A percentile compares a stretch with the other conserved stretches of the same genome.
Conservation (phyloP, 2,329 filamentous ascomycete genomes). For the Tolypocladium album region DNA sequence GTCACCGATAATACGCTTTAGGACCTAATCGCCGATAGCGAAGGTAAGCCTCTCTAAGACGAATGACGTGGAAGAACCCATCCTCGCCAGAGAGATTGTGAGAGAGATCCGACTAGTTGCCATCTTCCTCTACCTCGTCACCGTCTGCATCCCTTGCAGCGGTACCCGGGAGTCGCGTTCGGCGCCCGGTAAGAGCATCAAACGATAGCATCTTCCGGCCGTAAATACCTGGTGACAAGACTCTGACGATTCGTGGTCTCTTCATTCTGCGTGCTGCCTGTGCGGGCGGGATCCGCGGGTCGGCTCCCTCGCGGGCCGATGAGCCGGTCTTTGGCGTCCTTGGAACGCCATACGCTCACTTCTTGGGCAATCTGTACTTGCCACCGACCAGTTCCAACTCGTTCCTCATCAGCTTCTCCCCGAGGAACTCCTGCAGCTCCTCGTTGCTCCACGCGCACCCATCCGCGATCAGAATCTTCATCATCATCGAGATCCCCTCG, state of each 20-base stretch:
- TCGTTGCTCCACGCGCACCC: slow-evolving; percentile 87
- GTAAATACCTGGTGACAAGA: background rate
- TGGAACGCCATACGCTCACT: slow-evolving; percentile 23
- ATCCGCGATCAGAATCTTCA: slow-evolving; percentile 81
- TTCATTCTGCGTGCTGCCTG: background rate
- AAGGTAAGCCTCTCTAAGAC: no score
- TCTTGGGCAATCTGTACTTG: slow-evolving; percentile 57
- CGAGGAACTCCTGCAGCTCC: slow-evolving; percentile 72
- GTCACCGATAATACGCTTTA: no score
- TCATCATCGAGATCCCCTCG: slow-evolving; percentile 69
- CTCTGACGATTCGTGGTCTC: background rate
- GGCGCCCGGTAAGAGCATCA: background rate
- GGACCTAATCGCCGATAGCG: no score
- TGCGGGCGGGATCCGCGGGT: background rate
- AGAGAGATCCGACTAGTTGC: background rate
- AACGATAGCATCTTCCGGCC: background rate
- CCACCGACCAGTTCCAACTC: slow-evolving; percentile 60
- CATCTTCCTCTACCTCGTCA: background rate
- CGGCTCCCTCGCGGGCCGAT: background rate
- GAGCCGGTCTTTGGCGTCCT: background rate
- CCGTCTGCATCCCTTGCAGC: background rate
- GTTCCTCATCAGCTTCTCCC: slow-evolving; percentile 62
- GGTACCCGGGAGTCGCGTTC: background rate
- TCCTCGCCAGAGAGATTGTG: background rate
- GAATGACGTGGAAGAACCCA: background rate